A percentile compares a stretch with the other conserved stretches of the same genome.
phyloP scores from a whole-genome alignment of 441 rosid genomes.

The Bocquillonia castaneifolia region DNA sequence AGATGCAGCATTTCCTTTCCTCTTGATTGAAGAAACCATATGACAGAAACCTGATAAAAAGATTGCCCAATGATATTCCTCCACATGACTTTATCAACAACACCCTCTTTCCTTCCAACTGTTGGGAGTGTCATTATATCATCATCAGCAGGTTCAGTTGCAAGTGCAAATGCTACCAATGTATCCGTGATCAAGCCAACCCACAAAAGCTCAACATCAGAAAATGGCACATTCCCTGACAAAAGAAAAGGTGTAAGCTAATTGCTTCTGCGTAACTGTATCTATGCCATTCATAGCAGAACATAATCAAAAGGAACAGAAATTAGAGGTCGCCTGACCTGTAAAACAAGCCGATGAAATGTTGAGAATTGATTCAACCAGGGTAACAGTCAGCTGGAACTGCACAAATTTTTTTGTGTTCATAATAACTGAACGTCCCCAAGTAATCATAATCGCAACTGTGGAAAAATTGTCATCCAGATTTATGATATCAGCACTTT shows the following conservation, averaged over 20 bases:
- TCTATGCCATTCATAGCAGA: background rate
- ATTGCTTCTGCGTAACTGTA: background rate
- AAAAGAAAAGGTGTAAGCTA: background rate
- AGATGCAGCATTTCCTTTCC: slow-evolving; percentile 38
- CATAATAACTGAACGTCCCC: slow-evolving; percentile 53
- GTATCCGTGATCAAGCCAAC: slow-evolving; percentile 60
- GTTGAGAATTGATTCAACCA: slow-evolving; percentile 45
- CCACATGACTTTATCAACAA: slow-evolving; percentile 51
- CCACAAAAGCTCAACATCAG: slow-evolving; percentile 57
- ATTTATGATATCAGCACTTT: slow-evolving; percentile 57
- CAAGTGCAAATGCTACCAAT: slow-evolving; percentile 52
- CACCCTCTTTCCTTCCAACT: slow-evolving; percentile 41
- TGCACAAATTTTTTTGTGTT: slow-evolving; percentile 58
- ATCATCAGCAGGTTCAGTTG: slow-evolving; percentile 43
- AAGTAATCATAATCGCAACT: slow-evolving; percentile 37
- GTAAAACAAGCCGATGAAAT: slow-evolving; percentile 57
- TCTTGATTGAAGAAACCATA: slow-evolving; percentile 40
- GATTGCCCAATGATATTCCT: slow-evolving; percentile 45
- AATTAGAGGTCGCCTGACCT: slow-evolving; percentile 37
- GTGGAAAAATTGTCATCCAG: slow-evolving; percentile 52
- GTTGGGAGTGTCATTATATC: slow-evolving; percentile 45
- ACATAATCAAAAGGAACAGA: background rate
- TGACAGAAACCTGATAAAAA: slow-evolving; percentile 34
- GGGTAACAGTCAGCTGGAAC: slow-evolving; percentile 57
- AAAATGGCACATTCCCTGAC: slow-evolving; percentile 42